These are phyloP conservation scores for Aspergillus pseudoviridinutans DNA, from an alignment of 2,329 filamentous ascomycete genomes.

Conservation along the genomic window DNA sequence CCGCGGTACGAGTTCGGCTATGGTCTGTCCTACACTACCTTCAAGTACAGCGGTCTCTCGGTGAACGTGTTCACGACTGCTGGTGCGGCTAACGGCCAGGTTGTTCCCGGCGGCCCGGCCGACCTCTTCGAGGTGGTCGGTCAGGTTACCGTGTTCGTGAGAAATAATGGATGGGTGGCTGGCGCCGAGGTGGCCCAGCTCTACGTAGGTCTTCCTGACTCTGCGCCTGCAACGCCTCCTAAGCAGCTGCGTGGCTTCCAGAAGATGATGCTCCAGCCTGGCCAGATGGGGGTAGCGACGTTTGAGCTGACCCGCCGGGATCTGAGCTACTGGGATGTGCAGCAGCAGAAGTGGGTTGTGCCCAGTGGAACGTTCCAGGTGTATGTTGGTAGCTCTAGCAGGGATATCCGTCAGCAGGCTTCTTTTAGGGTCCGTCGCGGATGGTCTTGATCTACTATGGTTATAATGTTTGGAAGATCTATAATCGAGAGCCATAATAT, in stretches of 20 bases:
- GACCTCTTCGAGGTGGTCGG: conserved; percentile 53
- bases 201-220: conserved; percentile 21
- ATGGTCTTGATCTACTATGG: not conserved
- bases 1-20: conserved; percentile 56
- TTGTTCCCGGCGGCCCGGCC: conserved; percentile 44
- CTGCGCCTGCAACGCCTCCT: conserved; percentile 35
- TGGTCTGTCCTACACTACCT: conserved; percentile 37
- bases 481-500: not conserved
- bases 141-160: conserved; percentile 54
- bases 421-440: not conserved
- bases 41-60: not conserved
- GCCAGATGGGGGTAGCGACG: conserved; percentile 42
- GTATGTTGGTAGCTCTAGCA: not conserved
- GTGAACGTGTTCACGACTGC: not conserved
- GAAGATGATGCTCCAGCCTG: conserved; percentile 44
- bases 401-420: not conserved
- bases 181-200: conserved; percentile 72
- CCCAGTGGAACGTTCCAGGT: conserved; percentile 12
- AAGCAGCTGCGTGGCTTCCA: conserved; percentile 60
- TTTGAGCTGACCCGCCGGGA: conserved; percentile 58
- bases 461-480: not conserved
- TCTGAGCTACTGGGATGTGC: conserved; percentile 61
- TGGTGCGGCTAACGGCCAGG: not conserved
- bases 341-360: conserved; percentile 55
- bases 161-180: conserved; percentile 63